phyloP scores from a whole-genome alignment of 2,329 filamentous ascomycete genomes.

The Venturia pyrina region DNA sequence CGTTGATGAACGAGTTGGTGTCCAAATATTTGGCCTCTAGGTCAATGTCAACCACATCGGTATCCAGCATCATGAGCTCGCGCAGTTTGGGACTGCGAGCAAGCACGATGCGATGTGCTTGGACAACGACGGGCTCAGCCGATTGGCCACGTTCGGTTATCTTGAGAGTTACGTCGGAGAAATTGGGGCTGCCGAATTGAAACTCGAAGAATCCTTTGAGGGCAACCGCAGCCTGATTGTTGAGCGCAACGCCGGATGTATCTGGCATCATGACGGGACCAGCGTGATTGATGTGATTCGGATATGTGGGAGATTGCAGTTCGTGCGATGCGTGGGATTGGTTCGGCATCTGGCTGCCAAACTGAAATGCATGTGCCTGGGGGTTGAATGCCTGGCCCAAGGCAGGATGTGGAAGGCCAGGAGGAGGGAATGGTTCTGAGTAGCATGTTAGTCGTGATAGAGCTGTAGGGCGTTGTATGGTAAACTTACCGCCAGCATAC shows the following conservation, averaged over 20 bases:
- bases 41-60: neutral
- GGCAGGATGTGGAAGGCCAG: neutral
- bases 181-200: constrained; percentile 19
- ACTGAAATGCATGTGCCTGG: constrained; percentile 2
- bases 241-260: neutral
- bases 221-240: neutral
- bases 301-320: neutral
- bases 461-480: neutral
- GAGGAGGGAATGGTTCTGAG: neutral
- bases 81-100: constrained; percentile 1
- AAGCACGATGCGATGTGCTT: constrained; percentile 4
- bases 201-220: constrained; percentile 21
- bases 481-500: neutral
- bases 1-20: neutral
- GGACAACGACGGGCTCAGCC: neutral
- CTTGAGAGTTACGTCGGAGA: constrained; percentile 23
- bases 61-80: neutral
- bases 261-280: neutral
- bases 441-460: neutral
- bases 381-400: neutral
- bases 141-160: constrained; percentile 13
- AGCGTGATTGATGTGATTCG: neutral
- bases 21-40: neutral
- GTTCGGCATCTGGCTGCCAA: neutral
- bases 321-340: neutral